Percentiles rank a stretch among this genome's conserved stretches.
Evolutionary conservation across 1,284 basidiomycete species (phyloP).

Genomic region (Polyporus tsugae): DNA sequence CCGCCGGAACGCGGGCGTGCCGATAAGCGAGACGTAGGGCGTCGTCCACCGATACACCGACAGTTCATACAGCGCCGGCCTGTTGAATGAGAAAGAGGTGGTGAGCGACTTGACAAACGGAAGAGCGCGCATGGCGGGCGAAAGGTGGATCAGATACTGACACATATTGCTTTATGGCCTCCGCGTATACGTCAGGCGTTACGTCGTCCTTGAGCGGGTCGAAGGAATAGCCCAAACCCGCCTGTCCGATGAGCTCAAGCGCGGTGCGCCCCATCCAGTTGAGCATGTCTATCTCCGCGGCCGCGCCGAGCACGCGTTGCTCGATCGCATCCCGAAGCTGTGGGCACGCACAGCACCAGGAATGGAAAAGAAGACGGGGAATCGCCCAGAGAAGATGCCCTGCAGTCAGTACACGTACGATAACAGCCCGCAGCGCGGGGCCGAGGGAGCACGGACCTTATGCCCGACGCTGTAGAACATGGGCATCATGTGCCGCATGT

Average conservation of each 20-base stretch:
- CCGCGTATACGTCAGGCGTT: slow-evolving; percentile 37
- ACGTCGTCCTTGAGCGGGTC: slow-evolving; percentile 40
- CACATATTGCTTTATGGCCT: slow-evolving; percentile 41
- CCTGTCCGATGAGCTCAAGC: slow-evolving; percentile 48
- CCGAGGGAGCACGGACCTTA: slow-evolving; percentile 32
- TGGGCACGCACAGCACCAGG: slow-evolving; percentile 11
- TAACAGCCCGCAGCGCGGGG: slow-evolving; percentile 5
- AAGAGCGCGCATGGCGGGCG: not conserved
- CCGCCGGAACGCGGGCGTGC: slow-evolving; percentile 34
- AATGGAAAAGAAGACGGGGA: slow-evolving; percentile 9
- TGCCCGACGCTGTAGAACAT: slow-evolving; percentile 34
- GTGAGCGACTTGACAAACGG: not conserved
- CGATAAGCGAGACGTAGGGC: slow-evolving; percentile 31
- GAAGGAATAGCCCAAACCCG: slow-evolving; percentile 48
- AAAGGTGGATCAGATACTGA: slow-evolving; percentile 21
- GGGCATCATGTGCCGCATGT: slow-evolving; percentile 35
- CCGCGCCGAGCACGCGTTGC: slow-evolving; percentile 27
- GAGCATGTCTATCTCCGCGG: slow-evolving; percentile 43
- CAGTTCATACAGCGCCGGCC: slow-evolving; percentile 31
- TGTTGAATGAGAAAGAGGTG: slow-evolving; percentile 10
- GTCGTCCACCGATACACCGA: slow-evolving; percentile 31
- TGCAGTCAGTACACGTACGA: slow-evolving; percentile 9
- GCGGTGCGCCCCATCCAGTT: slow-evolving; percentile 46
- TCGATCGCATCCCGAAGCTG: slow-evolving; percentile 38
- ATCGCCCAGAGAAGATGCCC: slow-evolving; percentile 9